phyloP scores from a whole-genome alignment of 768 basidiomycete species.

The Suillus placidus region DNA sequence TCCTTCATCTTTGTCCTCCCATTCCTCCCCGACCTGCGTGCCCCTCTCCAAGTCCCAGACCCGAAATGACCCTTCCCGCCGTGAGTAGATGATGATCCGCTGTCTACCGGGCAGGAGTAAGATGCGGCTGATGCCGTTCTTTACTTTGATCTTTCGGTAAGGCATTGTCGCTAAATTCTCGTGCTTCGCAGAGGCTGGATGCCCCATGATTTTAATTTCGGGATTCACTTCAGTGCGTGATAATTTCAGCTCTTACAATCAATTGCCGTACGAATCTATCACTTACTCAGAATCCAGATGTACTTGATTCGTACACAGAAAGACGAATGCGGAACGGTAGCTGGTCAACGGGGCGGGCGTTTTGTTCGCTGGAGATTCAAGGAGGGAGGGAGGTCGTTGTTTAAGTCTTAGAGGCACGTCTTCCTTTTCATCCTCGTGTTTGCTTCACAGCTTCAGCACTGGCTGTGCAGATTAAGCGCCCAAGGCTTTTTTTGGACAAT shows the following conservation, averaged over 20 bases:
- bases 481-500: neutral
- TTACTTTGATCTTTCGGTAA: neutral
- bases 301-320: neutral
- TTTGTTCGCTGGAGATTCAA: neutral
- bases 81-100: neutral
- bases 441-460: neutral
- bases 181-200: neutral
- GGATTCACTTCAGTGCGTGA: neutral
- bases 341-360: neutral
- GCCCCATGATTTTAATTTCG: neutral
- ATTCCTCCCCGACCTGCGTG: neutral
- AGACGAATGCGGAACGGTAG: neutral
- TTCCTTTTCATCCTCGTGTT: neutral
- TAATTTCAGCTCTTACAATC: neutral
- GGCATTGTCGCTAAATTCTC: neutral
- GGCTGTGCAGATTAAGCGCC: neutral
- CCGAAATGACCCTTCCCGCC: neutral
- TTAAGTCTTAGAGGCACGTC: neutral
- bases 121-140: neutral
- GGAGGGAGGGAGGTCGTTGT: neutral
- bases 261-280: neutral
- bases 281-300: neutral
- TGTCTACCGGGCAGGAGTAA: neutral
- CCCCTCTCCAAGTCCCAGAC: neutral
- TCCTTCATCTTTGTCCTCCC: neutral